A percentile compares a stretch with the other conserved stretches of the same genome.
Conservation (phyloP, 169 alveolate genomes). For the Cryptosporidium felis region DNA sequence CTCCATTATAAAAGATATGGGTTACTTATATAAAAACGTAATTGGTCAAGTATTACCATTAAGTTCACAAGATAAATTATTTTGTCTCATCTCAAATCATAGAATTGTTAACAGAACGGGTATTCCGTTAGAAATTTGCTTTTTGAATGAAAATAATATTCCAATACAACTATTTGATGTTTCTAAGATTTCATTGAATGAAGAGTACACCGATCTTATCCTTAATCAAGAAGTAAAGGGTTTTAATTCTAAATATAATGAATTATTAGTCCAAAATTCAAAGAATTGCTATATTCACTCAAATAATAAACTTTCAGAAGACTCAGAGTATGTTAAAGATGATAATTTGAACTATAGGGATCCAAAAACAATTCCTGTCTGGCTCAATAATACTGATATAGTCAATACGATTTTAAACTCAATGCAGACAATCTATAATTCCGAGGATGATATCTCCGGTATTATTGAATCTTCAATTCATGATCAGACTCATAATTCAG, state of each 20-base stretch:
- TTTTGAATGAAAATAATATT: slow-evolving; percentile 25
- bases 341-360: slow-evolving; percentile 13
- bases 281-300: not conserved
- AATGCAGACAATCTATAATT: not conserved
- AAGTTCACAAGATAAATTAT: not conserved
- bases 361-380: slow-evolving; percentile 36
- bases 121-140: slow-evolving; percentile 51
- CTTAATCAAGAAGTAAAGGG: slow-evolving; percentile 41
- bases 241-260: not conserved
- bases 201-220: not conserved
- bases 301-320: not conserved
- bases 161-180: slow-evolving; percentile 60
- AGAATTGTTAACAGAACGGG: slow-evolving; percentile 47
- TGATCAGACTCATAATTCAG: not conserved
- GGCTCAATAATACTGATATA: slow-evolving; percentile 44
- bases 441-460: not conserved
- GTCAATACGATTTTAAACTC: slow-evolving; percentile 22
- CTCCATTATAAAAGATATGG: not conserved
- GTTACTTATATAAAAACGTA: not conserved
- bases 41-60: slow-evolving; percentile 27
- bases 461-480: not conserved
- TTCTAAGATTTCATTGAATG: slow-evolving; percentile 14
- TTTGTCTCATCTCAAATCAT: slow-evolving; percentile 39
- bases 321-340: not conserved
- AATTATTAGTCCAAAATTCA: slow-evolving; percentile 23